Evolutionary conservation across 345 rosid species (phyloP), one percentile per base, ranked within the genome.

Genomic region (Durio zibethinus): DNA sequence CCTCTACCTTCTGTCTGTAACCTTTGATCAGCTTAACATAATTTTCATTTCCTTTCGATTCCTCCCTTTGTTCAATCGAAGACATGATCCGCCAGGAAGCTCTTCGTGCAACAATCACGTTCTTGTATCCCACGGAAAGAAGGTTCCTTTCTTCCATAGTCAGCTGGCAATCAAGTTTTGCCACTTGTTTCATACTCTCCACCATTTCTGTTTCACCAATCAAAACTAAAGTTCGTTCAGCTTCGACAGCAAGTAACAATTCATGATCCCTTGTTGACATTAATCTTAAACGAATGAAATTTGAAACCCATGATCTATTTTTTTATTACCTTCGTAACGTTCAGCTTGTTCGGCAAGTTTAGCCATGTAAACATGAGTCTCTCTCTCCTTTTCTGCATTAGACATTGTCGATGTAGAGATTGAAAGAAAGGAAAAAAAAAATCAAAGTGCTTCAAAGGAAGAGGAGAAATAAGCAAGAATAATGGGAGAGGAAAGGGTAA

Each of bases 21-120:
- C 85, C 86, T 64, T 88, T 91, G 75, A 96, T 92, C 29, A 90
- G 81, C 80, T 96, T 92, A 65, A 92, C 99, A 59, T 96, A 91
- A 62, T 91, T 82, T 38, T 96, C 97, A 57, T 92, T 93, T 64
- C 98, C 97, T 80, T 93, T 93, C 0, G 95, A 87, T 84, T 94
- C 98, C 80, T 94, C 98, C 85, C 91, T 95, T 85, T 95, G 99
- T 83, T 91, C 95, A 33, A 95, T 95, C 0, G 99, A 95, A 54
- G 99, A 93, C 99, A 95, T 93, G 52, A 95, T 95, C 57, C 98
- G 87, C 98, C 98, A 94, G 0, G 98, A 94, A 53, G 98, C 98
- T 59, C 99, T 77, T 77, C 99, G 82, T 10, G 98, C 98, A 7
- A 98, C 98, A 15, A 95, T 95, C 61, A 96, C 99, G 76, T 92